Base-by-base conservation (phyloP, 306 rosid species). In the Lathyrus oleraceus region DNA sequence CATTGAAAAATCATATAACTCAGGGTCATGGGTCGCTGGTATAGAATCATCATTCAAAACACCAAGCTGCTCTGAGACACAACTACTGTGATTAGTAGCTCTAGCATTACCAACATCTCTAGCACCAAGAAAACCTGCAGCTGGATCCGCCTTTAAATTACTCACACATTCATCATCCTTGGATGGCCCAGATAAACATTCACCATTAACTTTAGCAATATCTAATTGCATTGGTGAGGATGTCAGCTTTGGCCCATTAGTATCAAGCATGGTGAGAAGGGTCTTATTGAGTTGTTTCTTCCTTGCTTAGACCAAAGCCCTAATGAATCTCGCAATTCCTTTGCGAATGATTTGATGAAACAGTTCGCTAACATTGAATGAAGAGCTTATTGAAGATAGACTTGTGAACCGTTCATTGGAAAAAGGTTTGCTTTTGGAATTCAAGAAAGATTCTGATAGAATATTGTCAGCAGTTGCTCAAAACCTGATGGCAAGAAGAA, bases 11-110 rank as follows among this genome's bases (percentile, higher is more conserved):
- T 51, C 85, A 65, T 5, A 49, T 15, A 16, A 48, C 40, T 78
- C 77, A 32, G 61, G 74, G 67, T 81, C 85, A 68, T 78, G 81
- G 23, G 85, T 61, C 9, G 70, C 75, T 64, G 12, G 83, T 14
- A 56, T 43, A 51, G 15, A 45, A 43, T 83, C 69, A 38, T 72
- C 72, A 14, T 20, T 38, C 54, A 39, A 47, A 58, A 30, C 79
- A 8, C 25, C 81, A 28, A 53, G 27, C 61, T 28, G 38, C 67
- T 45, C 65, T 10, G 62, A 32, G 69, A 10, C 35, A 17, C 73
- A 72, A 17, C 62, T 68, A 25, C 52, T 51, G 13, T 11, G 61
- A 71, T 59, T 60, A 67, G 51, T 59, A 68, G 56, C 51, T 40
- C 61, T 60, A 12, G 21, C 72, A 69, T 19, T 52, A 10, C 39